phyloP scores from a whole-genome alignment of 2,329 filamentous ascomycete species.

The Neofusicoccum cordaticola region DNA sequence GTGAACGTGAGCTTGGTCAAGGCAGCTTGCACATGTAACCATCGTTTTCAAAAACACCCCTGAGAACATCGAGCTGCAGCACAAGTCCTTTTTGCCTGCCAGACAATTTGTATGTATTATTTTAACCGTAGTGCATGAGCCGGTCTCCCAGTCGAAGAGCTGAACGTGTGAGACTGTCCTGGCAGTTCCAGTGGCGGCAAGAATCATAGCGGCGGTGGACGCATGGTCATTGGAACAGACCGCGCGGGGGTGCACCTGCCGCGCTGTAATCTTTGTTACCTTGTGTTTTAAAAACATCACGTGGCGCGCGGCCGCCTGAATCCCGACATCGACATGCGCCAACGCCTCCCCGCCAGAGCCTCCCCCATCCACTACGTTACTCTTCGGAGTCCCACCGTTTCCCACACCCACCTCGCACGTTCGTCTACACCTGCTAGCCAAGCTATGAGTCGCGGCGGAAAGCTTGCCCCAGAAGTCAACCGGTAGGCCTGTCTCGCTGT shows the following conservation, averaged over 20 bases:
- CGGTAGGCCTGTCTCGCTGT: constrained; percentile 58
- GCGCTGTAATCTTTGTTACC: too few species aligned
- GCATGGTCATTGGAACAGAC: too few species aligned
- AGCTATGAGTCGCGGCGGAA: constrained; percentile 95
- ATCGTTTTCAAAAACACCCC: not conserved
- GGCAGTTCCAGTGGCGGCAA: too few species aligned
- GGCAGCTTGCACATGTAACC: not conserved
- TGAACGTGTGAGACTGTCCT: too few species aligned
- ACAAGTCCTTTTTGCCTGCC: too few species aligned
- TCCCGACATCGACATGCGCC: constrained; percentile 7
- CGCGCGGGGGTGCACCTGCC: too few species aligned
- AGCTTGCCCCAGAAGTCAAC: constrained; percentile 99
- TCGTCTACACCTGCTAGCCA: constrained; percentile 31
- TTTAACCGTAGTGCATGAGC: too few species aligned
- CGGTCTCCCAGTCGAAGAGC: too few species aligned
- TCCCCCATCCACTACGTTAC: constrained; percentile 10
- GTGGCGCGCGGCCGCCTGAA: not conserved
- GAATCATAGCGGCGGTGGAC: too few species aligned
- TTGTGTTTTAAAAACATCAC: not conserved
- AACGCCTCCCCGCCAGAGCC: constrained; percentile 12
- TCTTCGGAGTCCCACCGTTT: constrained; percentile 19
- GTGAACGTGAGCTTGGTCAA: not conserved
- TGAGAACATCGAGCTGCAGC: too few species aligned
- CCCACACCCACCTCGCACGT: constrained; percentile 17
- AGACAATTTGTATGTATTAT: too few species aligned